Base-by-base conservation (phyloP, 331 rosid species). In the Malus hybrid region DNA sequence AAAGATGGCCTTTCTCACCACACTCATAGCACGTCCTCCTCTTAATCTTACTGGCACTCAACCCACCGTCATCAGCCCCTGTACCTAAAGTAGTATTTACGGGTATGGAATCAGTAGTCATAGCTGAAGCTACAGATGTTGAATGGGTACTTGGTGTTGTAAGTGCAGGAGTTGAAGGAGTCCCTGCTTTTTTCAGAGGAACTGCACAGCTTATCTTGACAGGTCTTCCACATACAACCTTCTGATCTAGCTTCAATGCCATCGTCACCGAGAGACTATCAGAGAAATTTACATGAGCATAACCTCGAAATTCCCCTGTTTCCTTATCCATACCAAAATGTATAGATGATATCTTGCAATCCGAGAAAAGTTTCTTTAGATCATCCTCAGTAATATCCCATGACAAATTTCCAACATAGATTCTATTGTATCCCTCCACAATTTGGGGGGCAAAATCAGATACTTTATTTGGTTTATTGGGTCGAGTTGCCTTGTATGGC, bases 341-440 rank as follows among this genome's bases (percentile, higher is more conserved):
- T 39, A 89, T 56, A 10, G 93, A 87, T 2, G 86, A 79, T 78
- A 92, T 78, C 10, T 81, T 87, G 82, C 96, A 92, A 34, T 80
- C 81, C 0, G 87, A 83, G 75, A 90, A 92, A 71, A 90, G 84
- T 63, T 79, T 86, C 91, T 55, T 85, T 48, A 94, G 73, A 70
- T 91, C 85, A 56, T 90, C 96, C 84, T 95, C 99, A 1, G 90
- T 87, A 72, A 88, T 81, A 55, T 89, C 97, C 99, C 97, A 90
- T 1, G 96, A 84, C 77, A 95, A 87, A 86, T 93, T 95, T 44
- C 99, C 97, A 56, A 88, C 84, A 71, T 95, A 95, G 80, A 86
- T 82, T 88, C 97, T 90, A 48, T 92, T 91, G 84, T 95, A 95
- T 65, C 97, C 99, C 63, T 94, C 99, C 57, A 88, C 61, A 6